These are phyloP conservation scores for Penicillium coprophilum DNA, from an alignment of 495 filamentous ascomycete species.

Conservation along the genomic window DNA sequence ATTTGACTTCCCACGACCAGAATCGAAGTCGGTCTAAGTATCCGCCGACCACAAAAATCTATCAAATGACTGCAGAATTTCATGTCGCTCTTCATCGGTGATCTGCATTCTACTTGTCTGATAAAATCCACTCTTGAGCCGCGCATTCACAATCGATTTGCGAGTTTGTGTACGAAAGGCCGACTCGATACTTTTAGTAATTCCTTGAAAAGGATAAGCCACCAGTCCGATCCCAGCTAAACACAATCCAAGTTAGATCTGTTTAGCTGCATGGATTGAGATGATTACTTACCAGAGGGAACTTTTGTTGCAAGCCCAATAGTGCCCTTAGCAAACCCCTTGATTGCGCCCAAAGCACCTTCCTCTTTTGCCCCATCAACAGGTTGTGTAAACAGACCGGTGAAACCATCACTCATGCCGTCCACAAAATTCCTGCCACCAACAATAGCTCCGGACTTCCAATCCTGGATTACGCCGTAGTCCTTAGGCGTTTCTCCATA, in stretches of 20 bases:
- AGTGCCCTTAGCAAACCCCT: conserved; percentile 63
- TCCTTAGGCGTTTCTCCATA: conserved; percentile 62
- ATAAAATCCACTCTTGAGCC: neutral
- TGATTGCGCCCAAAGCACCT: conserved; percentile 58
- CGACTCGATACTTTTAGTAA: conserved; percentile 12
- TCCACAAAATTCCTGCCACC: conserved; percentile 61
- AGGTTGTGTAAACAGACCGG: conserved; percentile 66
- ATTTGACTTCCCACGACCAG: neutral
- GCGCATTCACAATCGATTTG: conserved; percentile 5
- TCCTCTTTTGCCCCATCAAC: conserved; percentile 57
- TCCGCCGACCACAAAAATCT: neutral
- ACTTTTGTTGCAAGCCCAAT: conserved; percentile 70
- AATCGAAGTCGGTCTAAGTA: neutral
- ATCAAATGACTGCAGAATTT: neutral
- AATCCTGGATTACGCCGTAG: conserved; percentile 35
- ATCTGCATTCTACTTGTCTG: neutral
- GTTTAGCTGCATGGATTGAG: neutral
- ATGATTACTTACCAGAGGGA: conserved; percentile 25
- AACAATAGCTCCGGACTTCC: conserved; percentile 35
- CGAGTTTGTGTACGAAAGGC: conserved; percentile 4
- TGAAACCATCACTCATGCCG: conserved; percentile 72
- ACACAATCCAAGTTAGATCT: neutral
- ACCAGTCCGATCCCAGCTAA: conserved; percentile 15
- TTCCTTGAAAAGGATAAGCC: conserved; percentile 16
- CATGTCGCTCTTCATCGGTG: neutral